Evolutionary conservation across 495 filamentous ascomycete species (phyloP).

Genomic region (Trichodelitschia bisporula): DNA sequence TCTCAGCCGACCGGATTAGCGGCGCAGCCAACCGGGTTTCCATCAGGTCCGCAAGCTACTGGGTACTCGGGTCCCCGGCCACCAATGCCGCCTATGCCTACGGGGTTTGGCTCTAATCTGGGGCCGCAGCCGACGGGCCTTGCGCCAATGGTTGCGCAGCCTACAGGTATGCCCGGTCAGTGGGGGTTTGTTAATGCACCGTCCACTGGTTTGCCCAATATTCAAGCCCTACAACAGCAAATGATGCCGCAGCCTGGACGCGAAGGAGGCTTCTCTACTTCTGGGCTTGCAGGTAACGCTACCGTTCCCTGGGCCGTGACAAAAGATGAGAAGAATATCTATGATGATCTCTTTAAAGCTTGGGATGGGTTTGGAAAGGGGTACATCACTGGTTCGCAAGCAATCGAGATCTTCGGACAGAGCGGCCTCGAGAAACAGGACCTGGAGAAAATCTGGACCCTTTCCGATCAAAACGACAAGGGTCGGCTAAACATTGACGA

Average conservation of each 20-base stretch:
- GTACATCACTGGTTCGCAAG: slow-evolving; percentile 75
- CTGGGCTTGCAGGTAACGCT: slow-evolving; percentile 75
- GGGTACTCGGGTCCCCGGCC: slow-evolving; percentile 57
- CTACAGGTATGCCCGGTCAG: slow-evolving; percentile 88
- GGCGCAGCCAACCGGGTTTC: slow-evolving; percentile 15
- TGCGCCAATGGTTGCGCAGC: slow-evolving; percentile 61
- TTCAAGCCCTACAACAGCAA: slow-evolving; percentile 75
- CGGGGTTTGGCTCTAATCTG: slow-evolving; percentile 41
- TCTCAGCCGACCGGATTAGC: slow-evolving; percentile 24
- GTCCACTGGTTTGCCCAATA: slow-evolving; percentile 70
- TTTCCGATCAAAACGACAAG: slow-evolving; percentile 81
- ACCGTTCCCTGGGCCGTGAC: slow-evolving; percentile 97
- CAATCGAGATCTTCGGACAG: slow-evolving; percentile 93
- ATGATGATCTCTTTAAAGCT: slow-evolving; percentile 82
- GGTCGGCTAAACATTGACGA: slow-evolving; percentile 92
- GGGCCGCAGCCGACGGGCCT: slow-evolving; percentile 37
- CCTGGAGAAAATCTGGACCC: slow-evolving; percentile 81
- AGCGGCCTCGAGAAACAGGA: slow-evolving; percentile 79
- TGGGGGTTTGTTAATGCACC: slow-evolving; percentile 97
- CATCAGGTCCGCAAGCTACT: slow-evolving; percentile 27
- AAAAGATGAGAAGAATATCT: slow-evolving; percentile 94
- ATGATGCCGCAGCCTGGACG: slow-evolving; percentile 97
- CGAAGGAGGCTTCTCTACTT: slow-evolving; percentile 75
- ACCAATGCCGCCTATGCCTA: slow-evolving; percentile 89
- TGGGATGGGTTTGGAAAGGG: slow-evolving; percentile 95